Evolutionary conservation across 192 early-diverging fungal genomes (phyloP).

Genomic region (Helicostylum pulchrum): DNA sequence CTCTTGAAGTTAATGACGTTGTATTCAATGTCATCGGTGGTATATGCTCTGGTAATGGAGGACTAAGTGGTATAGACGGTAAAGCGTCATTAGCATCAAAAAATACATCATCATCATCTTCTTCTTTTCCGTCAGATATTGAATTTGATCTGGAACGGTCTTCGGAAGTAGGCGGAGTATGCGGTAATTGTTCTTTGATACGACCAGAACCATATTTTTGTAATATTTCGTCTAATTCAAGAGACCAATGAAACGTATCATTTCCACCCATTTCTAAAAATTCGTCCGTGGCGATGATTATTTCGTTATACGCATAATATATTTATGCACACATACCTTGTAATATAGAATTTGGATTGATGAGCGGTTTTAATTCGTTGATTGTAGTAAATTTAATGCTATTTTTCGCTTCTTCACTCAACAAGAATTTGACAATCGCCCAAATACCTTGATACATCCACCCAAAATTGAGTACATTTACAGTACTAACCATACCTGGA

Average conservation of each 20-base stretch:
- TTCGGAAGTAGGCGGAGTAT: not conserved
- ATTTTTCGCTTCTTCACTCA: slow-evolving; percentile 35
- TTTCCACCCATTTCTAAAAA: slow-evolving; percentile 25
- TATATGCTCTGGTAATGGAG: not conserved
- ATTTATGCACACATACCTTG: slow-evolving; percentile 18
- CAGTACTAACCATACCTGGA: slow-evolving; percentile 22
- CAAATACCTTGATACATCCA: slow-evolving; percentile 46
- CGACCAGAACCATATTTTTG: slow-evolving; percentile 15
- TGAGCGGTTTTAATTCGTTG: slow-evolving; percentile 25
- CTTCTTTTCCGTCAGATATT: not conserved
- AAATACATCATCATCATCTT: not conserved
- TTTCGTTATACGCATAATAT: not conserved
- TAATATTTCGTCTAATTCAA: slow-evolving; percentile 21
- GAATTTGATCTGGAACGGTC: not conserved
- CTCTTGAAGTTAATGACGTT: not conserved
- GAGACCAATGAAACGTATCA: slow-evolving; percentile 22
- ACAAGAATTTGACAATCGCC: slow-evolving; percentile 38
- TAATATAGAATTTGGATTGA: slow-evolving; percentile 31
- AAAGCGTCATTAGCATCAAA: slow-evolving; percentile 15
- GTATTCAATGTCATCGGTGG: not conserved
- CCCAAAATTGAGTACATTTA: slow-evolving; percentile 43
- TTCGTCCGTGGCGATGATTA: not conserved
- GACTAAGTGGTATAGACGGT: not conserved
- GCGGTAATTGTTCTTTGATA: not conserved
- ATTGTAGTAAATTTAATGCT: slow-evolving; percentile 30